Base-by-base conservation (phyloP, 169 alveolate genomes). In the Blepharisma undulans region DNA sequence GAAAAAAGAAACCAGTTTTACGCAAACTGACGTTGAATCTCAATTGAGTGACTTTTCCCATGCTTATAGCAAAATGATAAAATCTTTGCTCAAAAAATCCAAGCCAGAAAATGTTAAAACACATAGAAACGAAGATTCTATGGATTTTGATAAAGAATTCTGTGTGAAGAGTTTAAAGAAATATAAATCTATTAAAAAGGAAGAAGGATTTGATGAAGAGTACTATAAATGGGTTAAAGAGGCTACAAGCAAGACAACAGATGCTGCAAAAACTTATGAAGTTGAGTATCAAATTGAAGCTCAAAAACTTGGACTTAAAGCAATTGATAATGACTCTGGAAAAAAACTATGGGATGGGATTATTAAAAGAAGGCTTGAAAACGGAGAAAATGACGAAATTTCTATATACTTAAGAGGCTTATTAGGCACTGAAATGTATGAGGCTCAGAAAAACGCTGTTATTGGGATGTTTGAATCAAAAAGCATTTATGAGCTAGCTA, bases 341-440 rank as follows among this genome's bases (percentile, higher is more conserved):
- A 27, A 78, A 6, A 78, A 78, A n/a, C 71, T 78, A 14, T 78
- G 86, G 29, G 86, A 78, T 25, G 86, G 34, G 12, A 61, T 78
- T 6, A 78, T 78, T 27, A 78, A 78, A 27, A 10, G 86, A 78
- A 25, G 86, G 27, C 21, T 78, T 14, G 66, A 27, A 21, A 34
- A 78, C 10, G 86, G 86, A 27, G 86, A 78, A 78, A 78, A 78
- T 7, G 86, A 78, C 60, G 34, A 78, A 34, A 78, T 78, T 78
- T 78, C 86, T 29, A 32, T 78, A 27, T 78, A 78, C 18, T 36
- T 78, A 29, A 27, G 86, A 29, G 86, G 86, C n/a, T 22, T 27
- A 3, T 61, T 78, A 21, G 86, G 86, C 21, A 78, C 86, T 29
- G 86, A 78, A 14, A 14, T 27, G 60, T 78, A 27, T 32, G 86